Percentiles rank a stretch among this genome's conserved stretches.
phyloP scores from a whole-genome alignment of 805 yeast species.

The Brettanomyces sp. region DNA sequence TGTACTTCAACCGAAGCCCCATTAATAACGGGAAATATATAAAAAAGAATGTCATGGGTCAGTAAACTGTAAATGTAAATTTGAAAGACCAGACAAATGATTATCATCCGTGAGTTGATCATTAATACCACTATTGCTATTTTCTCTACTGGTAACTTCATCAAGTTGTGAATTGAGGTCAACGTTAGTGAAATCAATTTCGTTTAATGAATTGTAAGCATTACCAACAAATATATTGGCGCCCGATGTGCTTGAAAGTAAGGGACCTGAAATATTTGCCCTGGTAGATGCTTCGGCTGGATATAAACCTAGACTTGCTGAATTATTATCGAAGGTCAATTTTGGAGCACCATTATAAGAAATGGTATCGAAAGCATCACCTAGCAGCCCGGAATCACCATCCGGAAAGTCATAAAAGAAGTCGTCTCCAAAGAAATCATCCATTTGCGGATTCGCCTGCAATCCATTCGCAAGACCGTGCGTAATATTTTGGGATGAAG shows the following conservation, averaged over 20 bases:
- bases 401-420: constrained; percentile 25
- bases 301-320: not conserved
- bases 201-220: constrained; percentile 25
- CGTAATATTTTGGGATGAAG: not conserved
- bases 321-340: too few species aligned
- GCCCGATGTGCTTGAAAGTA: not conserved
- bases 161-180: constrained; percentile 19
- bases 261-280: not conserved
- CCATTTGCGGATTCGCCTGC: constrained; percentile 7
- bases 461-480: not conserved
- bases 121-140: not conserved
- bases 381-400: constrained; percentile 12
- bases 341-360: not conserved
- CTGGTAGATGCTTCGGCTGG: not conserved
- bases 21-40: too few species aligned
- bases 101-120: too few species aligned
- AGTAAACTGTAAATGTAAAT: not conserved
- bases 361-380: constrained; percentile 4
- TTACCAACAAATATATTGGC: not conserved
- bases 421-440: constrained; percentile 25
- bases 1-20: too few species aligned
- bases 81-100: not conserved
- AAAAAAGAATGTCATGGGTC: not conserved
- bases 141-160: not conserved
- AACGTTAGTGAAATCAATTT: constrained; percentile 30